Conservation (phyloP, 257 asterid species). For the Leonotis leonurus region DNA sequence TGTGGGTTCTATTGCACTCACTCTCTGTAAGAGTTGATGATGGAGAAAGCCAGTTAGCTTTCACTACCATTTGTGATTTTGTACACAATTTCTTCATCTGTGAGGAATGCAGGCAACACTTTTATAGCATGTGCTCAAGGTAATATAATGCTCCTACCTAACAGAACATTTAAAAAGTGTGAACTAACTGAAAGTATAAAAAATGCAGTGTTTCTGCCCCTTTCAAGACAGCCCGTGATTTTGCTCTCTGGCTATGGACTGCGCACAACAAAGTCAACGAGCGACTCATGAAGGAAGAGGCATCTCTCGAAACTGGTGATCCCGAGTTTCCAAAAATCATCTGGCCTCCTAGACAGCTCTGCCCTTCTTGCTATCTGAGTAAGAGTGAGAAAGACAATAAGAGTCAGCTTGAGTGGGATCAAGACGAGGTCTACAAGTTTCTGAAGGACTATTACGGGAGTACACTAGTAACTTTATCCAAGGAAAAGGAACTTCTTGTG, state of each 20-base stretch:
- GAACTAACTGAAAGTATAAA: slow-evolving; percentile 2
- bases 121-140: slow-evolving; percentile 83
- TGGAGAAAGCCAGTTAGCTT: slow-evolving; percentile 75
- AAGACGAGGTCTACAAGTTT: slow-evolving; percentile 52
- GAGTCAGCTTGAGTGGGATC: slow-evolving; percentile 43
- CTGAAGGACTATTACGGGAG: slow-evolving; percentile 61
- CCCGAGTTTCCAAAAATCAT: slow-evolving; percentile 69
- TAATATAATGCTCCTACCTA: slow-evolving; percentile 19
- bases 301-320: slow-evolving; percentile 52
- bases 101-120: slow-evolving; percentile 91
- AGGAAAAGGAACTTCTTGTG: slow-evolving; percentile 42
- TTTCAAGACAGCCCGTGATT: slow-evolving; percentile 60
- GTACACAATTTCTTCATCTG: slow-evolving; percentile 74
- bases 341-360: slow-evolving; percentile 80
- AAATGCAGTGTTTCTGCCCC: slow-evolving; percentile 64
- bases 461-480: slow-evolving; percentile 38
- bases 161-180: not conserved
- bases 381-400: slow-evolving; percentile 14
- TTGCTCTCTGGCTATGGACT: slow-evolving; percentile 79
- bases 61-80: slow-evolving; percentile 65
- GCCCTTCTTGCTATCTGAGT: slow-evolving; percentile 62
- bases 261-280: slow-evolving; percentile 84
- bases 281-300: slow-evolving; percentile 73
- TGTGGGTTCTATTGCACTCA: slow-evolving; percentile 88
- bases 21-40: slow-evolving; percentile 83